Base-by-base conservation (phyloP, 176 grass and related monocot species). In the Phoenix dactylifera region DNA sequence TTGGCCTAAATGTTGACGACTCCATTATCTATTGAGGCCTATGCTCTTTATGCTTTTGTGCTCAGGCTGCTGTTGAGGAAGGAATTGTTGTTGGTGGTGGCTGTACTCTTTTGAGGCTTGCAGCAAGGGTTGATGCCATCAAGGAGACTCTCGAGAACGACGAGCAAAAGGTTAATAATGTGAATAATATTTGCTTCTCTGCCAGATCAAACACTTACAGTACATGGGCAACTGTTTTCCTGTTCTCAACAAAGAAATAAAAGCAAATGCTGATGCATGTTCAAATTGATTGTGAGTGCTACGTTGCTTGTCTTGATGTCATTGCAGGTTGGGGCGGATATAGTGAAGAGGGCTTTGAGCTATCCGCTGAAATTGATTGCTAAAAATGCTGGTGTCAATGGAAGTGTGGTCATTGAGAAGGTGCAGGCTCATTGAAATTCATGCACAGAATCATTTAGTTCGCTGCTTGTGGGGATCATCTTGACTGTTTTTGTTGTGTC, bases 51-150 rank as follows among this genome's bases (percentile, higher is more conserved):
- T 23, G 57, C 0, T 22, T 52, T 5, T 60, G 53, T 71, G 44
- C 17, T 63, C 74, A 98, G 93, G 94, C 94, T 66, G 94, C 94
- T 0, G 94, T 98, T 4, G 94, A 98, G 82, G 94, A 98, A 81
- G 94, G 94, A 71, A 98, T 93, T 60, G 94, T 98, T 63, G 94
- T 98, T 68, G 94, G 94, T 62, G 94, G 94, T 67, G 94, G 94
- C 3, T 98, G 94, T 74, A 83, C 88, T 39, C 88, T 98, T 49
- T 76, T 98, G 79, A 85, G 94, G 53, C 81, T 98, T 49, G 81
- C 88, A 5, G 76, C 84, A 64, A 89, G 74, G 76, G 94, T 98
- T 6, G 94, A 98, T 66, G 87, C 82, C 57, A 98, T 98, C 50
- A 98, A 93, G 76, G 94, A 86, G 16, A 83, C 73, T 39, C 77